Evolutionary conservation across 2,329 filamentous ascomycete genomes (phyloP).

Genomic region (Akanthomyces lecanii): DNA sequence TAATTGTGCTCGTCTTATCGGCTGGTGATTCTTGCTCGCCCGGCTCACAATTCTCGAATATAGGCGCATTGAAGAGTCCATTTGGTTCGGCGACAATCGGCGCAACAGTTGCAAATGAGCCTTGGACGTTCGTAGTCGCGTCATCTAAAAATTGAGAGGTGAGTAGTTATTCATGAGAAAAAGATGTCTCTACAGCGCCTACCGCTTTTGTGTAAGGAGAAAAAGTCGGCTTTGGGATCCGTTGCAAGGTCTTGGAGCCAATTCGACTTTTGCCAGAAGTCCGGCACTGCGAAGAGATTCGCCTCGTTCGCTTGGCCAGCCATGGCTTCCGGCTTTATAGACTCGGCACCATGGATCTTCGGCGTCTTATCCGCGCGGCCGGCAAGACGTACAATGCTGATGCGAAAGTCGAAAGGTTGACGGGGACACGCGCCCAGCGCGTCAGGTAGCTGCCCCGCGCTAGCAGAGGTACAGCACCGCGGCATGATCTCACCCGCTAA

Average conservation of each 20-base stretch:
- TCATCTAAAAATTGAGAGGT: background rate
- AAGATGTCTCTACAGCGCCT: background rate
- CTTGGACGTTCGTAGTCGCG: background rate
- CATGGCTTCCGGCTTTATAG: slow-evolving; percentile 24
- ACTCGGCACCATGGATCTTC: background rate
- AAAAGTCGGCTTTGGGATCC: slow-evolving; percentile 35
- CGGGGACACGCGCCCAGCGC: slow-evolving; percentile 1
- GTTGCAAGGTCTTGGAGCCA: slow-evolving; percentile 36
- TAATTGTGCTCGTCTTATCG: slow-evolving; percentile 15
- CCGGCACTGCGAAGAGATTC: slow-evolving; percentile 59
- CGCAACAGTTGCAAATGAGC: background rate
- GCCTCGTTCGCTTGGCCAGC: slow-evolving; percentile 39
- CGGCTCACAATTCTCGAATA: background rate
- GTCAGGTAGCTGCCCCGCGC: slow-evolving; percentile 5
- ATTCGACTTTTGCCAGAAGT: slow-evolving; percentile 55
- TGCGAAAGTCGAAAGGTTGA: background rate
- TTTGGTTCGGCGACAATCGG: slow-evolving; percentile 20
- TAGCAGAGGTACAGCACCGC: background rate
- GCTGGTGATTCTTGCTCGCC: slow-evolving; percentile 12
- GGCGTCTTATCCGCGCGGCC: background rate
- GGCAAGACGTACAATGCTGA: background rate
- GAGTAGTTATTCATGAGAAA: background rate
- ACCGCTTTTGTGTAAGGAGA: slow-evolving; percentile 38
- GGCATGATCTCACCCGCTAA: background rate
- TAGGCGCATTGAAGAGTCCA: slow-evolving; percentile 42